Base-by-base conservation (phyloP, 1,139 yeast species). In the Geotrichum carabidarum region DNA sequence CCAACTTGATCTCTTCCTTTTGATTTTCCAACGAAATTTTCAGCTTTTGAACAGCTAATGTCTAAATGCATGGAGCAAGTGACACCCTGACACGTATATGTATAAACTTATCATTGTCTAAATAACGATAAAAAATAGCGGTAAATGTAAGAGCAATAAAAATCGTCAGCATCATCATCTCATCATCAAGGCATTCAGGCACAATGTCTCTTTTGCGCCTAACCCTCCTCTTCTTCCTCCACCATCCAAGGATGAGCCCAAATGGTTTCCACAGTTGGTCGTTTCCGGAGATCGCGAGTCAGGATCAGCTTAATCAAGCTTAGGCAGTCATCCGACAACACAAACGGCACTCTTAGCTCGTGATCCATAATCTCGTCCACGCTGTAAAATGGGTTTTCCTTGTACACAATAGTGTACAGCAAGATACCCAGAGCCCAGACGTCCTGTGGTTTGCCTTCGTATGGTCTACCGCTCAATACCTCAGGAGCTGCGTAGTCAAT, bases 401-500 rank as follows among this genome's bases (percentile, higher is more conserved):
- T 89, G 74, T 86, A 91, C n/a, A 90, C 77, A 68, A 93, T 78
- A 0, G 97, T 93, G 72, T 90, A 93, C 22, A 93, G 73, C 58
- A 93, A 74, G 18, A 93, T 86, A 1, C 99, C 99, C 65, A 91
- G 75, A 0, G 98, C 96, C 99, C 99, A 93, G 1, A 91, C 83
- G 70, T 93, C 99, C 69, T 93, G 99, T 0, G 96, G 93, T 67
- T 81, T 84, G 18, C 99, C 99, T 56, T 82, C 88, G 66, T 93
- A 93, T 34, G 90, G 85, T 57, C 83, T 84, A 8, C 98, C 99
- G 52, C 84, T 78, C 37, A 93, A 75, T 0, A 93, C 96, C 70
- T 93, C 99, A 0, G 99, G 98, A 0, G 97, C 94, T 0, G 98
- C 98, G 69, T 91, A 93, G 69, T 93, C 98, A 43, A 93, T 83